phyloP scores from a whole-genome alignment of 495 filamentous ascomycete species.

The Pseudoneurospora amorphoporcata region DNA sequence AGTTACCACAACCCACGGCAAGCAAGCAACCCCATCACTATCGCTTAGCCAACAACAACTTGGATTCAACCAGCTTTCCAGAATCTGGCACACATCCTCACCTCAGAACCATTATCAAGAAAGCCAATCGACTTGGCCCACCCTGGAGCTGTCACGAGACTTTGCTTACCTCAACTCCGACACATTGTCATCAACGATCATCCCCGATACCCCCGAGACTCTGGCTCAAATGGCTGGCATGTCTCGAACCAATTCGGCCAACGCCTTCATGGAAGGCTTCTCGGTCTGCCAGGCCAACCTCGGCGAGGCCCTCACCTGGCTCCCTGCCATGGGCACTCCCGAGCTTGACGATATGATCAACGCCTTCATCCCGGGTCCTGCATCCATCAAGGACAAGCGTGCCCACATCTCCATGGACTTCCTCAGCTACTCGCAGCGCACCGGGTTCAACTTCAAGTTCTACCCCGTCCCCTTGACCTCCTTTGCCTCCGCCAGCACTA shows the following conservation, averaged over 20 bases:
- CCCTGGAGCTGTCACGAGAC: background rate
- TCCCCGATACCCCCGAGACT: background rate
- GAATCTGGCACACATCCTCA: background rate
- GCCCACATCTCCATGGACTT: slow-evolving; percentile 45
- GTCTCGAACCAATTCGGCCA: slow-evolving; percentile 28
- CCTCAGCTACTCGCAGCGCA: slow-evolving; percentile 33
- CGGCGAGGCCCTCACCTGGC: slow-evolving; percentile 41
- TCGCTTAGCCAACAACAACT: background rate
- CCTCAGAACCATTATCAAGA: background rate
- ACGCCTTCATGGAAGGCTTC: slow-evolving; percentile 32
- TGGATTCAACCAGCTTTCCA: background rate
- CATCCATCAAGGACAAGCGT: slow-evolving; percentile 42
- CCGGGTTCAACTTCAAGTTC: slow-evolving; percentile 41
- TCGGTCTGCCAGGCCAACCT: slow-evolving; percentile 39
- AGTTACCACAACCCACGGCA: background rate
- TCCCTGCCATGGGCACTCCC: slow-evolving; percentile 41
- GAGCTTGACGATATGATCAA: slow-evolving; percentile 45
- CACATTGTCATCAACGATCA: background rate
- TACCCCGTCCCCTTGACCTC: slow-evolving; percentile 33
- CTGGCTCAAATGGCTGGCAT: slow-evolving; percentile 22
- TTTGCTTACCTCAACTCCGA: background rate
- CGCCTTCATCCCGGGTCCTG: slow-evolving; percentile 37
- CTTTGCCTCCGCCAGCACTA: slow-evolving; percentile 20
- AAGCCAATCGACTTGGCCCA: background rate
- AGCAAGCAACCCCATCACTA: background rate